Evolutionary conservation across 805 yeast species (phyloP).

Genomic region (Saturnispora zaruensis): DNA sequence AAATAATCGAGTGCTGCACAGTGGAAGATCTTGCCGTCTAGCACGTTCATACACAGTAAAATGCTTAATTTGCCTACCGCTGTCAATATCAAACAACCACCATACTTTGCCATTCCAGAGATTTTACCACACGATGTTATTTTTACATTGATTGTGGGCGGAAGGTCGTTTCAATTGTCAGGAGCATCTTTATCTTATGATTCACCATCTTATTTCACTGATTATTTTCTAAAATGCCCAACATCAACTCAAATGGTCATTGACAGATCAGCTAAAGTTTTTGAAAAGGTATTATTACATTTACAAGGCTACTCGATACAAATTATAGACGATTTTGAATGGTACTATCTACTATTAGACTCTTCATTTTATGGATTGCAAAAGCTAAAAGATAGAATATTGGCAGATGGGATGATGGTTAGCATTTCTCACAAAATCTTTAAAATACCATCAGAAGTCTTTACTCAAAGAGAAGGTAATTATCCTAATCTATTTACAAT

Average conservation of each 20-base stretch:
- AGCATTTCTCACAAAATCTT: conserved; percentile 54
- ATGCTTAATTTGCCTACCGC: background rate
- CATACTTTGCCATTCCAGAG: conserved; percentile 31
- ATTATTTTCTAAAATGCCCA: conserved; percentile 41
- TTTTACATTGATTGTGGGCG: conserved; percentile 66
- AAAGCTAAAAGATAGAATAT: conserved; percentile 40
- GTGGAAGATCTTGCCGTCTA: no score
- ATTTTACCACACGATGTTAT: conserved; percentile 61
- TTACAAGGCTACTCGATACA: conserved; percentile 71
- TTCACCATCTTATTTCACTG: conserved; percentile 82
- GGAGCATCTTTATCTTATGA: conserved; percentile 84
- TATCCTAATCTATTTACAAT: conserved; percentile 69
- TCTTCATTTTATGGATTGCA: conserved; percentile 63
- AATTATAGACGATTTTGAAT: conserved; percentile 52
- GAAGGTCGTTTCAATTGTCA: conserved; percentile 49
- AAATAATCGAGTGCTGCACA: no score
- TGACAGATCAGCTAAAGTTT: conserved; percentile 67
- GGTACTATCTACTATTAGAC: conserved; percentile 56
- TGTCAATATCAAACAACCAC: background rate
- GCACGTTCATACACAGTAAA: no score
- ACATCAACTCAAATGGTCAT: conserved; percentile 41
- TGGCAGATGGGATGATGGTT: conserved; percentile 47
- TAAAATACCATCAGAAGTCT: conserved; percentile 46
- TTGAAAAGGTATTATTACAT: conserved; percentile 59
- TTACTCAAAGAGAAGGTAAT: conserved; percentile 52